Conservation (phyloP, 352 stramenopile genomes). For the Globisporangium okanoganense region DNA sequence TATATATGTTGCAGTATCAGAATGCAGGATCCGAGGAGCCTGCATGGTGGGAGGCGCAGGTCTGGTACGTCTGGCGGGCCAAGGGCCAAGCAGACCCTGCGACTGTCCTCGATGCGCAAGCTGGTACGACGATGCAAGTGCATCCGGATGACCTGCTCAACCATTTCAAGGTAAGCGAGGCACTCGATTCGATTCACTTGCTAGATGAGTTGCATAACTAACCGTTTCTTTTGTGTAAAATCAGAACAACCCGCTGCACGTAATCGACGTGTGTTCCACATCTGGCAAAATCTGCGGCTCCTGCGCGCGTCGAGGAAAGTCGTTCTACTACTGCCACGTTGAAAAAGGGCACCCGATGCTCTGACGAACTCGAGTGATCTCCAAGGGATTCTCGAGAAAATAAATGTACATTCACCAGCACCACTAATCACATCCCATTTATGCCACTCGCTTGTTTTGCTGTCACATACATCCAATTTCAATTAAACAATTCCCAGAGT, state of each 20-base stretch:
- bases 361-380: slow-evolving; percentile 19
- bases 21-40: slow-evolving; percentile 59
- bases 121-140: slow-evolving; percentile 31
- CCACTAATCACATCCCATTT: background rate
- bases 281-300: slow-evolving; percentile 36
- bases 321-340: slow-evolving; percentile 71
- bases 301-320: slow-evolving; percentile 31
- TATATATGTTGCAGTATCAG: slow-evolving; percentile 41
- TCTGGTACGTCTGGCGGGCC: slow-evolving; percentile 79
- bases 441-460: background rate
- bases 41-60: slow-evolving; percentile 79
- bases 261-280: slow-evolving; percentile 62
- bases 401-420: slow-evolving; percentile 10
- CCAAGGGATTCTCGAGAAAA: background rate
- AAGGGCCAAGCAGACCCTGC: slow-evolving; percentile 52
- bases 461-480: slow-evolving; percentile 1
- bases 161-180: slow-evolving; percentile 43
- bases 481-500: background rate
- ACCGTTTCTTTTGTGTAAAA: background rate
- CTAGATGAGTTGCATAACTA: background rate
- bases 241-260: slow-evolving; percentile 63
- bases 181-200: background rate
- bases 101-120: slow-evolving; percentile 47
- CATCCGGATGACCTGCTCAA: slow-evolving; percentile 44
- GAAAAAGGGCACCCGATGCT: slow-evolving; percentile 74